Evolutionary conservation across 1,139 yeast species (phyloP), one percentile per base, ranked within the genome.

Genomic region (Magnusiomyces tetraspermus): DNA sequence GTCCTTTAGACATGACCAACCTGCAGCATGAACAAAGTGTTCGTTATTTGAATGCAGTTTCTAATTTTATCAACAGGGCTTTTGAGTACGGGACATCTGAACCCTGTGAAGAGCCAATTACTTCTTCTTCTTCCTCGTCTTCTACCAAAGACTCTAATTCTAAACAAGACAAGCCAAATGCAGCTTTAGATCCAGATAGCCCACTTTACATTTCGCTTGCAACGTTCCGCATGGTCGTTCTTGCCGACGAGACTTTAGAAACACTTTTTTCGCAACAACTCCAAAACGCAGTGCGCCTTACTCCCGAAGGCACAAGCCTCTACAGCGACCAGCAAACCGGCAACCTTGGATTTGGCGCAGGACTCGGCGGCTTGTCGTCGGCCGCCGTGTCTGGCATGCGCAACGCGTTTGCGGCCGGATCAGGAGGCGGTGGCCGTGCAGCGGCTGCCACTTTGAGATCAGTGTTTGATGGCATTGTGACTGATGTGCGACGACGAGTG

Each of bases 171-270:
- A 42, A 22, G 19, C 11, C n/a, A 17, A 88, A 88, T 63, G 86
- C 81, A 1, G 96, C 96, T 0, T 71, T 88, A 47, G 85, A 89
- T 64, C 96, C 96, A 1, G 76, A 78, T 43, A 76, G 82, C 13
- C 95, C 95, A 0, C 81, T 85, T 21, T 80, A 73, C 53, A 76
- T 92, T 54, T 86, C 86, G 52, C 72, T 90, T 30, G 90, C 97
- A 0, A 89, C 96, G 0, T 92, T 92, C 71, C 75, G 98, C 59
- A 92, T 92, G 98, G 95, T 92, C 1, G 73, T 92, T 2, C 74
- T 92, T n/a, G 97, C 97, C 0, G 96, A 90, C 66, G 97, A 89
- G 63, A 86, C 96, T 0, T 83, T 89, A 60, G 97, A 92, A 65
- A 72, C 85, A 43, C 79, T 90, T 59, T 92, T 92, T 67, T 76